Evolutionary conservation across 768 basidiomycete genomes (phyloP), one percentile per base, ranked within the genome.

Genomic region (Lactarius deliciosus): DNA sequence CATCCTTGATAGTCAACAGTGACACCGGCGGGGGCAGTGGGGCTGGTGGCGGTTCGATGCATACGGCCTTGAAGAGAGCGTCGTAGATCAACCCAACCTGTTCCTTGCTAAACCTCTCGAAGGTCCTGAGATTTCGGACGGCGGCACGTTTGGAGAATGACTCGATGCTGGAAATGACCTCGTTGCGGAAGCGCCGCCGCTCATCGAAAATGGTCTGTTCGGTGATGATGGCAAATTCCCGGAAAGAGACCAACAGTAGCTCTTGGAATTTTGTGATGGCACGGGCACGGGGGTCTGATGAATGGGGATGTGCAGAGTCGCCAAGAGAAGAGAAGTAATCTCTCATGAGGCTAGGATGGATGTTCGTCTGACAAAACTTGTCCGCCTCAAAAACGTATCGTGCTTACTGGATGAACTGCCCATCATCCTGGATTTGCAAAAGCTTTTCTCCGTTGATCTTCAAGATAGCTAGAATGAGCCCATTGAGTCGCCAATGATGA

Each of bases 261-360:
- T 99, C 96, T 76, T 98, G 97, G 83, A 99, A 99, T 63, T 92
- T 89, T 10, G 95, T 98, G 72, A 98, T 96, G 25, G 94, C 93
- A 15, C 96, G 90, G 4, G 91, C 85, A 16, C 95, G 88, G 9
- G 95, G 90, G 71, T 98, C 96, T 8, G 82, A 75, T 16, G 96
- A 92, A 67, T 89, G 79, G 0, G 97, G 96, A 74, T 98, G 93
- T 0, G 96, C 97, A 2, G 96, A 94, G 18, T 94, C 90, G 43
- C 93, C 96, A 16, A 99, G 86, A 32, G 92, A 91, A 18, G 91
- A 84, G 70, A 99, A 99, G 79, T 98, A 99, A 64, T 90, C 88
- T 60, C 96, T 86, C 93, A 99, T 97, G 28, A 96, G 81, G 77
- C 94, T 95, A 66, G 3, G 34, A 5, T 9, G 30, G 20, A 20